Evolutionary conservation across 2,329 filamentous ascomycete species (phyloP).

Genomic region (Cladophialophora yegresii): DNA sequence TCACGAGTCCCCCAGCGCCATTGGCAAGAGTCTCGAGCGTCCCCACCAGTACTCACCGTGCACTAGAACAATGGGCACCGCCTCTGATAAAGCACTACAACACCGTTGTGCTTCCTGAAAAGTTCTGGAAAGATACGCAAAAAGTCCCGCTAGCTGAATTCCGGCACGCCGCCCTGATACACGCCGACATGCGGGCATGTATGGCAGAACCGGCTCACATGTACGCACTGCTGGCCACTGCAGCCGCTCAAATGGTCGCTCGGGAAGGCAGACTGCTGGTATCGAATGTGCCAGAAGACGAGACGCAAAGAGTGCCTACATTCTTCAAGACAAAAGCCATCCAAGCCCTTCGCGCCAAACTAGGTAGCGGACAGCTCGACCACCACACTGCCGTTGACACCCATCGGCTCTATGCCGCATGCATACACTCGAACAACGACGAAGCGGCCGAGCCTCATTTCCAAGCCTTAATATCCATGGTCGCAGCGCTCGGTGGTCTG

Average conservation of each 20-base stretch:
- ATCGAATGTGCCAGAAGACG: constrained; percentile 22
- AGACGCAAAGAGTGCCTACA: constrained; percentile 20
- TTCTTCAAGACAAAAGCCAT: constrained; percentile 33
- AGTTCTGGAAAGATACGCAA: constrained; percentile 30
- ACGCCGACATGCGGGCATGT: constrained; percentile 32
- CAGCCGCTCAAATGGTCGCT: constrained; percentile 26
- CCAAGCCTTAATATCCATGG: constrained; percentile 31
- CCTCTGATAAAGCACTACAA: constrained; percentile 31
- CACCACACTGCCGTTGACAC: constrained; percentile 30
- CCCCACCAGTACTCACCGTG: constrained; percentile 8
- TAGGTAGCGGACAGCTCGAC: constrained; percentile 25
- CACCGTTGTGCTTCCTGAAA: constrained; percentile 28
- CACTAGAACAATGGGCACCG: constrained; percentile 31
- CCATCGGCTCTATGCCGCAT: constrained; percentile 27
- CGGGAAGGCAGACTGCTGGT: constrained; percentile 28
- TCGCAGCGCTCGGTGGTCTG: constrained; percentile 29
- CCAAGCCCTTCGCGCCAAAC: constrained; percentile 24
- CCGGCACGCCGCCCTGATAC: constrained; percentile 29
- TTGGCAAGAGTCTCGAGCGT: constrained; percentile 14
- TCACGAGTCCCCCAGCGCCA: constrained; percentile 8
- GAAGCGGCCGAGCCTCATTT: constrained; percentile 32
- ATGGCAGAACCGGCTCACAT: constrained; percentile 32
- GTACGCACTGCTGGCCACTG: constrained; percentile 31
- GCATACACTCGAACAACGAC: constrained; percentile 15
- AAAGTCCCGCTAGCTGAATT: constrained; percentile 25